Percentiles rank a stretch among this genome's conserved stretches.
Conservation (phyloP, 2,329 filamentous ascomycete species). For the Pseudocercospora fuligena region DNA sequence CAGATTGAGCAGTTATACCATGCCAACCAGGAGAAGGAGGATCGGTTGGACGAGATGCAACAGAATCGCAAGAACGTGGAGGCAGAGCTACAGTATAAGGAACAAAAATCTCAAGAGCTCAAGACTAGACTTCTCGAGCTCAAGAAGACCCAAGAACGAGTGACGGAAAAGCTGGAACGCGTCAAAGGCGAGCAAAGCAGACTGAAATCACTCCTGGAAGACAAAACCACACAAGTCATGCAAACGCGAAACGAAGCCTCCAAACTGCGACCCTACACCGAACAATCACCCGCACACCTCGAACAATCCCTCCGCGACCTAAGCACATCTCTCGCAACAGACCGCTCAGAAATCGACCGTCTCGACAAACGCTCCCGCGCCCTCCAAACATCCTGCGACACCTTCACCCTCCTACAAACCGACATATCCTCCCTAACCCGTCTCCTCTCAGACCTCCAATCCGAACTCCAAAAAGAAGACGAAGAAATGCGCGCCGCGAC, state of each 20-base stretch:
- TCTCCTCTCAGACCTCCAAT: slow-evolving; percentile 82
- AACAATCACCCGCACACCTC: slow-evolving; percentile 82
- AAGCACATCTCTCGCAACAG: slow-evolving; percentile 73
- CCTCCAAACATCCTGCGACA: slow-evolving; percentile 88
- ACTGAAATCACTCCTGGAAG: slow-evolving; percentile 72
- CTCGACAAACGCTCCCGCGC: slow-evolving; percentile 87
- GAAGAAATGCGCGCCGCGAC: slow-evolving; percentile 82
- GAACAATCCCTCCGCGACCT: slow-evolving; percentile 83
- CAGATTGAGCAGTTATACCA: slow-evolving; percentile 84
- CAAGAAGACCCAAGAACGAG: slow-evolving; percentile 78
- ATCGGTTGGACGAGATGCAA: slow-evolving; percentile 77
- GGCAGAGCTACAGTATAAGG: slow-evolving; percentile 80
- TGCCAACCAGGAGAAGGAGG: slow-evolving; percentile 87
- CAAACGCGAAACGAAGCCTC: slow-evolving; percentile 80
- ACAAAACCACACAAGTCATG: slow-evolving; percentile 72
- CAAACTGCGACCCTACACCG: slow-evolving; percentile 88
- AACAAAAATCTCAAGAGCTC: slow-evolving; percentile 81
- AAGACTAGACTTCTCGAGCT: slow-evolving; percentile 82
- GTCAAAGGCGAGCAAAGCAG: slow-evolving; percentile 79
- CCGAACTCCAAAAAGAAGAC: slow-evolving; percentile 87
- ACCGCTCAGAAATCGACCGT: slow-evolving; percentile 83
- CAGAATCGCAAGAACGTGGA: slow-evolving; percentile 81
- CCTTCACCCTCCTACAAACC: slow-evolving; percentile 79
- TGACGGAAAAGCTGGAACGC: slow-evolving; percentile 80
- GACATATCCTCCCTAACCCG: slow-evolving; percentile 90